These are phyloP conservation scores for Ascocoryne sarcoides DNA, from an alignment of 2,329 filamentous ascomycete species.

Conservation along the genomic window DNA sequence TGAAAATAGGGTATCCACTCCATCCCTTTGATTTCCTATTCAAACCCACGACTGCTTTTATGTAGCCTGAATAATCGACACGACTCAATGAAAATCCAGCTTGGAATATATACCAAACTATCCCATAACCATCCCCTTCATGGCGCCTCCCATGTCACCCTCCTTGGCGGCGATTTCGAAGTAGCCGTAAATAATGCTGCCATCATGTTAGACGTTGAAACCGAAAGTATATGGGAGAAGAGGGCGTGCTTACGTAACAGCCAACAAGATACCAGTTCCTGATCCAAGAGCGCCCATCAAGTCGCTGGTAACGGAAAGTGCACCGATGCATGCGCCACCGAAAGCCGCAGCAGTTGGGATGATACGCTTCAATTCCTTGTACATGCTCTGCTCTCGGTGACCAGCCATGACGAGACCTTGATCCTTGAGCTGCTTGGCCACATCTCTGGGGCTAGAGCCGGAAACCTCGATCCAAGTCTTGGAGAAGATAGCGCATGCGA, in stretches of 20 bases:
- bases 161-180: constrained; percentile 99
- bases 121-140: constrained; percentile 67
- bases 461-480: constrained; percentile 99
- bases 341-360: constrained; percentile 98
- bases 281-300: constrained; percentile 92
- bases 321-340: constrained; percentile 97
- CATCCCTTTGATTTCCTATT: neutral
- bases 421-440: constrained; percentile 99
- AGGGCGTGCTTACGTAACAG: constrained; percentile 75
- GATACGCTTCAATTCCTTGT: constrained; percentile 99
- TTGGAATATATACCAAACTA: constrained; percentile 31
- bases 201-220: too few species aligned
- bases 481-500: constrained; percentile 95
- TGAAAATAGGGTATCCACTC: neutral
- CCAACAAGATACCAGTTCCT: constrained; percentile 94
- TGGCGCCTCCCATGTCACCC: constrained; percentile 82
- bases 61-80: neutral
- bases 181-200: constrained; percentile 96
- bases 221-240: too few species aligned
- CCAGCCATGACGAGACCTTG: constrained; percentile 99
- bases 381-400: constrained; percentile 99
- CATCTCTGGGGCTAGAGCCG: constrained; percentile 92
- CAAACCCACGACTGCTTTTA: neutral
- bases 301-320: constrained; percentile 89
- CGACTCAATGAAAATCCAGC: neutral